A percentile compares a stretch with the other conserved stretches of the same genome.
Conservation (phyloP, 352 stramenopile species). For the Globisporangium splendens region DNA sequence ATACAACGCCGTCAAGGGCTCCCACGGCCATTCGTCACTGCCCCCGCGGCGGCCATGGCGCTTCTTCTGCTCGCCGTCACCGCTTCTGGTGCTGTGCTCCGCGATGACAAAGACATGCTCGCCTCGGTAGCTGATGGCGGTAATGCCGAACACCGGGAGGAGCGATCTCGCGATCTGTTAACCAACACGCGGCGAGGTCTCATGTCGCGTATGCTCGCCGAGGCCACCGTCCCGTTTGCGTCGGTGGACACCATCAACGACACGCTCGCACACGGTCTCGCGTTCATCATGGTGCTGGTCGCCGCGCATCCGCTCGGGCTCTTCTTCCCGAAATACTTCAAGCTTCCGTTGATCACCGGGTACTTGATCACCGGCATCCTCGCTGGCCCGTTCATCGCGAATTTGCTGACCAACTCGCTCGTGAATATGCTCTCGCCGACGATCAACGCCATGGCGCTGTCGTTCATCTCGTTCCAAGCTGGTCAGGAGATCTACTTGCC, state of each 20-base stretch:
- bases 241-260: conserved; percentile 31
- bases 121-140: background rate
- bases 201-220: conserved; percentile 12
- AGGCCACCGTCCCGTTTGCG: conserved; percentile 38
- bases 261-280: conserved; percentile 41
- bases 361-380: conserved; percentile 61
- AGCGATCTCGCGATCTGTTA: conserved; percentile 1
- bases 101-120: background rate
- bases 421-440: conserved; percentile 44
- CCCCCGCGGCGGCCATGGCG: too few relatives aligned
- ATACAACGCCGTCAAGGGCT: background rate
- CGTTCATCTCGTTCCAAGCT: conserved; percentile 75
- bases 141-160: background rate
- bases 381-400: conserved; percentile 49
- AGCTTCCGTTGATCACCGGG: conserved; percentile 58
- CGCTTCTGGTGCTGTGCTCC: background rate
- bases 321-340: conserved; percentile 55
- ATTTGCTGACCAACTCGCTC: conserved; percentile 33
- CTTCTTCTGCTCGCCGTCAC: background rate
- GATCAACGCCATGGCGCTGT: conserved; percentile 60
- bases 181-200: background rate
- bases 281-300: conserved; percentile 54
- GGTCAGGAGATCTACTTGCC: conserved; percentile 72
- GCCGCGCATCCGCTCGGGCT: conserved; percentile 54
- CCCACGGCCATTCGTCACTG: background rate